Evolutionary conservation across 371 early-diverging fungal genomes (phyloP).

Genomic region (Rhizopus microsporus): DNA sequence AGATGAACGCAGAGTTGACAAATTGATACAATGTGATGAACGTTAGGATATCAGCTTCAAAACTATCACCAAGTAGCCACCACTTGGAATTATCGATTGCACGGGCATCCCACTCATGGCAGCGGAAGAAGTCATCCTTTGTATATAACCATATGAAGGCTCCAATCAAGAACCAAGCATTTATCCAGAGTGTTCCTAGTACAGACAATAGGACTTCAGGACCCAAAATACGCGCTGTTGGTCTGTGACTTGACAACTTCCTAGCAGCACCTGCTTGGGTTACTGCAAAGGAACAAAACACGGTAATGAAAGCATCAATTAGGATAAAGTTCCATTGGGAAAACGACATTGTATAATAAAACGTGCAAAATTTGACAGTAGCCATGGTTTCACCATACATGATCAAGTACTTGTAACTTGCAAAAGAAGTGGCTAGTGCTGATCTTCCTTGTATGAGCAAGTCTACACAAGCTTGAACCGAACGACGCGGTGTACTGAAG

Average conservation of each 20-base stretch:
- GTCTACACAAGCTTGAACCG: conserved; percentile 68
- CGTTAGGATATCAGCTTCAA: conserved; percentile 62
- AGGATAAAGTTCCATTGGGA: conserved; percentile 73
- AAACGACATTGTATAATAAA: conserved; percentile 56
- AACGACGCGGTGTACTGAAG: conserved; percentile 70
- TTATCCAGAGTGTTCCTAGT: conserved; percentile 66
- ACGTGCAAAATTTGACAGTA: conserved; percentile 53
- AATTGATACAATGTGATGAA: conserved; percentile 63
- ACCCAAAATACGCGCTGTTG: conserved; percentile 75
- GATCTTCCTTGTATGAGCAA: conserved; percentile 71
- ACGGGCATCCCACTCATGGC: conserved; percentile 69
- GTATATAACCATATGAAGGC: conserved; percentile 59
- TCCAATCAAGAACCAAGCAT: conserved; percentile 56
- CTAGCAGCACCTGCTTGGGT: conserved; percentile 62
- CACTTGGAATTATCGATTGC: conserved; percentile 65
- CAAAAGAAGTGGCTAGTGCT: conserved; percentile 74
- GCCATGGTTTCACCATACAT: conserved; percentile 78
- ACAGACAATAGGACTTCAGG: conserved; percentile 69
- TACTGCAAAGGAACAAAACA: conserved; percentile 67
- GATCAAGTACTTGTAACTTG: conserved; percentile 74
- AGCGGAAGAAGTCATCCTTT: conserved; percentile 65
- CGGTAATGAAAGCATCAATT: conserved; percentile 69
- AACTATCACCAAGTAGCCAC: conserved; percentile 84
- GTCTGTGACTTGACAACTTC: conserved; percentile 57
- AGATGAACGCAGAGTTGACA: conserved; percentile 60